Conservation (phyloP, 2,329 filamentous ascomycete genomes). For the Xylaria sp. region DNA sequence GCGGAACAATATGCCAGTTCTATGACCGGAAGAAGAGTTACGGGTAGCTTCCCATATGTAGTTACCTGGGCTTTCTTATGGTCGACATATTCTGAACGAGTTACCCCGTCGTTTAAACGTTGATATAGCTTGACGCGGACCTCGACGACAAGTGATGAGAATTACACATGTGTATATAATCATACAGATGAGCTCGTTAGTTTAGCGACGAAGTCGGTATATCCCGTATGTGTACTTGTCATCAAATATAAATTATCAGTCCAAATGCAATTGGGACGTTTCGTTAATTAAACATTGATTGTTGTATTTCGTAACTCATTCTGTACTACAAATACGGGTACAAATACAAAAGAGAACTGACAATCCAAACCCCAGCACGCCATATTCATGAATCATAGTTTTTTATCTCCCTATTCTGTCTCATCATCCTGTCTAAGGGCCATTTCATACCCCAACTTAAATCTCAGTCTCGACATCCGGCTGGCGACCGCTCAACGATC, state of each 20-base stretch:
- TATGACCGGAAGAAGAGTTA: slow-evolving; percentile 26
- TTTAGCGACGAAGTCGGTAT: no score
- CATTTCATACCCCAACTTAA: slow-evolving; percentile 41
- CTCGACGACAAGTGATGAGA: not conserved
- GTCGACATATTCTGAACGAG: slow-evolving; percentile 38
- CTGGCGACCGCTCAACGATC: slow-evolving; percentile 82
- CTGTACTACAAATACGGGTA: slow-evolving; percentile 13
- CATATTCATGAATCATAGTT: slow-evolving; percentile 22
- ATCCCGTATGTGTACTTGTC: no score
- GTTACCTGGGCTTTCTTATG: slow-evolving; percentile 21
- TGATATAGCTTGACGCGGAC: not conserved
- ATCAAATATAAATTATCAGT: not conserved
- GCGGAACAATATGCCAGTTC: slow-evolving; percentile 15
- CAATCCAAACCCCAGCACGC: slow-evolving; percentile 4
- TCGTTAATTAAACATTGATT: slow-evolving; percentile 14
- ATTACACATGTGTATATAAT: not conserved
- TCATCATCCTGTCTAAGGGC: no score
- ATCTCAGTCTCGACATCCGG: slow-evolving; percentile 88
- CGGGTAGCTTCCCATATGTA: slow-evolving; percentile 1
- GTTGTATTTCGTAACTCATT: slow-evolving; percentile 40
- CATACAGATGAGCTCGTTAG: no score
- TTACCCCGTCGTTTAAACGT: not conserved
- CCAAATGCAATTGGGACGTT: not conserved
- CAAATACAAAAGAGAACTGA: slow-evolving; percentile 16
- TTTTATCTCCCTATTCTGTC: not conserved